Evolutionary conservation across 1,139 yeast genomes (phyloP).

Genomic region (Zygoascus sp.): DNA sequence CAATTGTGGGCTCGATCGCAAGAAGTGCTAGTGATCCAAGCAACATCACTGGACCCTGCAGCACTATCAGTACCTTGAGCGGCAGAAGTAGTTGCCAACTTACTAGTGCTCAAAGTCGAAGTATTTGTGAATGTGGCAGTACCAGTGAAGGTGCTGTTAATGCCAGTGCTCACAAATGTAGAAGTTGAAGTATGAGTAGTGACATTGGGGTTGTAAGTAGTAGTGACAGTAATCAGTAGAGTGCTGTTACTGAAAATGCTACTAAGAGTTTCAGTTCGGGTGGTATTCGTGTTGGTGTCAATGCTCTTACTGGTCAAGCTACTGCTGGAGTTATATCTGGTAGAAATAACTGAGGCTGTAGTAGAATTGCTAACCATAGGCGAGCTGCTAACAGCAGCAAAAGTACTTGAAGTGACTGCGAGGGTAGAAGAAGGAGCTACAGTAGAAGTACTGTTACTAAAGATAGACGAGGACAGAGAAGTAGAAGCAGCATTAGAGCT

Average conservation of each 20-base stretch:
- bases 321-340: neutral
- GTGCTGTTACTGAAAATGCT: conserved; percentile 1
- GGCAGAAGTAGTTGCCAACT: conserved; percentile 3
- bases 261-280: conserved; percentile 1
- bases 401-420: neutral
- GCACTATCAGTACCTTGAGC: conserved; percentile 10
- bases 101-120: conserved; percentile 9
- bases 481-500: conserved; percentile 2
- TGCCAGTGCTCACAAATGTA: neutral
- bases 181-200: neutral
- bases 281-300: neutral
- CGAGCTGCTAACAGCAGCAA: neutral
- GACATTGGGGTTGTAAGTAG: conserved; percentile 1
- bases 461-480: neutral
- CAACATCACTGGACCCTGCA: neutral
- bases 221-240: neutral
- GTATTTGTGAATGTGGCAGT: conserved; percentile 4
- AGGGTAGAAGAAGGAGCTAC: neutral
- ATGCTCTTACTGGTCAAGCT: too few species aligned
- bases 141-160: neutral
- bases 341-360: neutral
- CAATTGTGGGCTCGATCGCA: conserved; percentile 4
- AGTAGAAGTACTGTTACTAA: neutral
- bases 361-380: neutral
- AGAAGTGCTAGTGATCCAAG: neutral